A percentile compares a stretch with the other conserved stretches of the same genome.
Conservation (phyloP, 2,329 filamentous ascomycete genomes). For the Lasiodiplodia gonubiensis region DNA sequence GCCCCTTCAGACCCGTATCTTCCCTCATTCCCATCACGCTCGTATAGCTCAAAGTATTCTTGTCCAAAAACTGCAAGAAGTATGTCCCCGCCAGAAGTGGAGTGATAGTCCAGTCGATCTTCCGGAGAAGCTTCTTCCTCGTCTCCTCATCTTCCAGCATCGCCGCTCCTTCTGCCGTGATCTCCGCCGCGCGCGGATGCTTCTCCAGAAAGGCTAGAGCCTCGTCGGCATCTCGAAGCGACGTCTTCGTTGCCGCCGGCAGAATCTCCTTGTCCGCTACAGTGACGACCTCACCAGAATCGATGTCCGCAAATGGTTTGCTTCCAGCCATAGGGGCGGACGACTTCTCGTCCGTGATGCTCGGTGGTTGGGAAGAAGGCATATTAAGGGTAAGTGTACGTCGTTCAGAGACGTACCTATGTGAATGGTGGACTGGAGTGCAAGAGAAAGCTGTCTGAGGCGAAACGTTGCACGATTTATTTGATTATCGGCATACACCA, state of each 20-base stretch:
- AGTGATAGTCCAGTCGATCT: slow-evolving; percentile 29
- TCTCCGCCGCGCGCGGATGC: slow-evolving; percentile 36
- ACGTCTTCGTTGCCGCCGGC: not conserved
- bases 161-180: slow-evolving; percentile 38
- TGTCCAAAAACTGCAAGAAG: slow-evolving; percentile 68
- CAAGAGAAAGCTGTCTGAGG: not conserved
- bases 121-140: slow-evolving; percentile 21
- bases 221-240: slow-evolving; percentile 41
- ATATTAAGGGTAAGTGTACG: not conserved
- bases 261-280: slow-evolving; percentile 7
- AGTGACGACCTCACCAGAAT: not conserved
- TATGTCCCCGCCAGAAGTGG: slow-evolving; percentile 61
- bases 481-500: not conserved
- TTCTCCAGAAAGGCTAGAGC: slow-evolving; percentile 45
- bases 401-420: not conserved
- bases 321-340: not conserved
- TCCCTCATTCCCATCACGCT: slow-evolving; percentile 68
- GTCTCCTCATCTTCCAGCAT: slow-evolving; percentile 37
- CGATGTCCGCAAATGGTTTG: not conserved
- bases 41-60: slow-evolving; percentile 65
- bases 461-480: not conserved
- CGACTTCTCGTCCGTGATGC: slow-evolving; percentile 2
- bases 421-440: not conserved
- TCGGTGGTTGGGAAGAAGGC: not conserved
- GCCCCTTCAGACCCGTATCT: slow-evolving; percentile 48